Evolutionary conservation across 2,329 filamentous ascomycete genomes (phyloP).

Genomic region (Trichophyton rubrum): DNA sequence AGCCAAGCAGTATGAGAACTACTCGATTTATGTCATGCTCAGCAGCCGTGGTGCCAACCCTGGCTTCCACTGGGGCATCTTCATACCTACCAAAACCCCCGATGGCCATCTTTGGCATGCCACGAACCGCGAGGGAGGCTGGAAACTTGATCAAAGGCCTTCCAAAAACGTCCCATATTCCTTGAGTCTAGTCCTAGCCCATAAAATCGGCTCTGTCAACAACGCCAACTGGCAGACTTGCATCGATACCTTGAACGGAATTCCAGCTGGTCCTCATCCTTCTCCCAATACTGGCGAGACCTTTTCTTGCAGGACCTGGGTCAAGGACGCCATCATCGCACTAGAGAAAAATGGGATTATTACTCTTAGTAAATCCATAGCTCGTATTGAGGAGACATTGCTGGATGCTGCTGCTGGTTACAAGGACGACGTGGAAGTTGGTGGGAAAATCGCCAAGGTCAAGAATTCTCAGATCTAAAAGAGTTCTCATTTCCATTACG

Average conservation of each 20-base stretch:
- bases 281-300: constrained; percentile 8
- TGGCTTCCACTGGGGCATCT: constrained; percentile 9
- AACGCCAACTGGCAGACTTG: background rate
- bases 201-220: constrained; percentile 7
- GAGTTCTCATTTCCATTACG: too few relatives aligned
- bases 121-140: constrained; percentile 9
- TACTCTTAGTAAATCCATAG: background rate
- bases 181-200: constrained; percentile 6
- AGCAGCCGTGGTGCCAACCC: constrained; percentile 7
- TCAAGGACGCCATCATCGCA: constrained; percentile 4
- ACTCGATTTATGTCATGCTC: constrained; percentile 9
- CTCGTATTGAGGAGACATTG: background rate
- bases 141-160: constrained; percentile 7
- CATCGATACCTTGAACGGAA: background rate
- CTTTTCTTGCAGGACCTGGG: constrained; percentile 5
- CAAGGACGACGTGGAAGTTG: background rate
- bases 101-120: constrained; percentile 5
- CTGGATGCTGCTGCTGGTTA: background rate
- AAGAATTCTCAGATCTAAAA: background rate
- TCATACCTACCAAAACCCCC: constrained; percentile 6
- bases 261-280: background rate
- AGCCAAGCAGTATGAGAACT: constrained; percentile 7
- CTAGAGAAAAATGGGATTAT: constrained; percentile 8
- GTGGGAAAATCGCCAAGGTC: background rate
- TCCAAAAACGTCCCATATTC: constrained; percentile 5